Evolutionary conservation across 176 grass and related monocot species (phyloP), one percentile per base, ranked within the genome.

Genomic region (Hordeum marinum): DNA sequence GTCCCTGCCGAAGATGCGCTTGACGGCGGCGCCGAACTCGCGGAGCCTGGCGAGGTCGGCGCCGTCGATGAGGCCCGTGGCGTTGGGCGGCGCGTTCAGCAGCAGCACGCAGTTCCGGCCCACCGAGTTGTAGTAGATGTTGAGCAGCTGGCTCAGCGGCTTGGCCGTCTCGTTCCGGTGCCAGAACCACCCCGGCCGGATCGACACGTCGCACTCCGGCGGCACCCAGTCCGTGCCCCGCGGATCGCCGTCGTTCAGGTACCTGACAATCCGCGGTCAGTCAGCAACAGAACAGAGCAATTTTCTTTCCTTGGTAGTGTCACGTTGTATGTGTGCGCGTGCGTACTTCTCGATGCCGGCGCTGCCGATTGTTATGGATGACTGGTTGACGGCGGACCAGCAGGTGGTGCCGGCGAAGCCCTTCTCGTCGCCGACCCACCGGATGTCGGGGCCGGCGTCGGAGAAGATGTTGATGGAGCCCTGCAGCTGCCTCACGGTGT

Each of bases 91-190:
- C 84, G 88, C 88, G 89, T 98, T 98, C 3, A 98, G 87, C 39
- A 98, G 93, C 73, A 98, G 91, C 80, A 98, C 96, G 85, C 96
- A 98, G 84, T 98, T 98, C 3, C 91, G 89, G 42, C 96, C 96
- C 1, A 98, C 93, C 7, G 96, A 94, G 34, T 88, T 95, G 90
- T 98, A 98, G 86, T 98, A 98, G 79, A 98, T 95, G 11, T 94
- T 36, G 6, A 98, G 81, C 48, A 98, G 82, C 55, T 90, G 64
- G 8, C 10, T 35, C 69, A 95, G 80, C 76, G 86, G 87, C 88
- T 95, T 98, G 24, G 96, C 96, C 62, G 96, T 91, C 81, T 98
- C 91, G 80, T 95, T 94, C 48, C 41, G 70, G 93, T 98, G 96
- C 96, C 96, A 98, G 88, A 98, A 98, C 96, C 96, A 98, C 8